Base-by-base conservation (phyloP, 2,329 filamentous ascomycete genomes). In the Colletotrichum sp. region DNA sequence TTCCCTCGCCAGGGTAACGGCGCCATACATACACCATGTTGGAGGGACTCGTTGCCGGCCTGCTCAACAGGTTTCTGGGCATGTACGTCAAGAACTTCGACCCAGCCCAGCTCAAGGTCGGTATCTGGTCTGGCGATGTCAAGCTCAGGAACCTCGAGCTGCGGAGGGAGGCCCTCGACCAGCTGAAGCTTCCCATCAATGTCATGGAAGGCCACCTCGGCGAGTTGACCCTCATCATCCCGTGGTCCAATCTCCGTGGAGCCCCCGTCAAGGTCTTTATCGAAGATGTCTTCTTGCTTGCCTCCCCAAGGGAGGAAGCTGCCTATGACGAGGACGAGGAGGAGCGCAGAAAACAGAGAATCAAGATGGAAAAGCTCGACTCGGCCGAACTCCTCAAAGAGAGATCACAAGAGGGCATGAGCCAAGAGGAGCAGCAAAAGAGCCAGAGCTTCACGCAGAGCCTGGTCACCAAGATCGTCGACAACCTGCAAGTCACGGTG, bases 51-150 rank as follows among this genome's bases (percentile, higher is more conserved):
- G 97, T 99, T 79, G 96, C 97, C 81, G 98, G 96, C 87, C 90
- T 99, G 89, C 94, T 99, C 81, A 99, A 99, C 89, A 95, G 98
- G 89, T 99, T 99, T 87, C 88, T 99, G 92, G 98, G 97, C 90
- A 98, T 99, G 94, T 99, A 99, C 86, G 96, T 99, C 86, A 96
- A 98, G 91, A 99, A 99, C 87, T 99, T 99, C 85, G 97, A 99
- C 86, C 95, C 97, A 71, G 94, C 95, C 82, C 97, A 99, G 88
- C 91, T 99, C 79, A 99, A 99, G 84, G 96, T 99, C 78, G 97
- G 98, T 78, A 99, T 99, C 82, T 99, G 96, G 97, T 98, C 95
- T 26, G 97, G 98, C 81, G 97, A 99, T 88, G 97, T 99, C 82
- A 98, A 98, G 87, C 90, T 99, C 62, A 93, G 94, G 77, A 94